phyloP scores from a whole-genome alignment of 2,329 filamentous ascomycete species.

The Chaetomiaceae sp. region DNA sequence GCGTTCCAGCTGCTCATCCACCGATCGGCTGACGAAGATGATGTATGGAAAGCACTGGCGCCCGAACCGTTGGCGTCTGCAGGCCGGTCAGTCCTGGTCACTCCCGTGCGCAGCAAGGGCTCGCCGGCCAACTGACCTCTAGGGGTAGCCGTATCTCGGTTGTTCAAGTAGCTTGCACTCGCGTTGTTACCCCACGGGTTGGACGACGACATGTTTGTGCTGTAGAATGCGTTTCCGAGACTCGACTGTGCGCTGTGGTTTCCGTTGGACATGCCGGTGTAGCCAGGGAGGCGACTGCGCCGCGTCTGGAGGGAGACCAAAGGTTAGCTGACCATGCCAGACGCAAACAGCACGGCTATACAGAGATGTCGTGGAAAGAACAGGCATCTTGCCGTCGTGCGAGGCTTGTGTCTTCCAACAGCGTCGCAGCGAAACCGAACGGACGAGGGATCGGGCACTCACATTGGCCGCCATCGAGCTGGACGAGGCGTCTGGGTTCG shows the following conservation, averaged over 20 bases:
- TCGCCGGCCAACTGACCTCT: conserved; percentile 17
- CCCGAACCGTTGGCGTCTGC: conserved; percentile 44
- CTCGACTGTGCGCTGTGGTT: conserved; percentile 34
- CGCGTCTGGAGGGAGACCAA: conserved; percentile 31
- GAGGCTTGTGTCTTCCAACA: no score
- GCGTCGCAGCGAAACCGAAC: no score
- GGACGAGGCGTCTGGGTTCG: neutral
- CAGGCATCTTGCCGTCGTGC: neutral
- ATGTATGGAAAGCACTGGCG: conserved; percentile 55
- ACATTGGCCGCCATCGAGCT: conserved; percentile 9
- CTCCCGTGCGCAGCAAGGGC: neutral
- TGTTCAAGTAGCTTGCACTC: conserved; percentile 40
- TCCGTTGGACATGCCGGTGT: conserved; percentile 28
- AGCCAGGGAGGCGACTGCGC: conserved; percentile 37
- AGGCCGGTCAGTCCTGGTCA: conserved; percentile 22
- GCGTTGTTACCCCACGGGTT: conserved; percentile 50
- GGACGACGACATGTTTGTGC: conserved; percentile 35
- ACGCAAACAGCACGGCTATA: neutral
- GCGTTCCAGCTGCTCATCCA: conserved; percentile 26
- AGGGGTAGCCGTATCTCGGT: conserved; percentile 40
- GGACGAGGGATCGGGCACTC: no score
- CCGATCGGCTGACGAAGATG: conserved; percentile 62
- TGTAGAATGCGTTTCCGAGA: conserved; percentile 38
- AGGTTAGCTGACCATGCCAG: neutral
- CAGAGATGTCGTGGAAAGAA: neutral